These are phyloP conservation scores for Salix dunnii DNA, from an alignment of 345 rosid genomes.

Conservation along the genomic window DNA sequence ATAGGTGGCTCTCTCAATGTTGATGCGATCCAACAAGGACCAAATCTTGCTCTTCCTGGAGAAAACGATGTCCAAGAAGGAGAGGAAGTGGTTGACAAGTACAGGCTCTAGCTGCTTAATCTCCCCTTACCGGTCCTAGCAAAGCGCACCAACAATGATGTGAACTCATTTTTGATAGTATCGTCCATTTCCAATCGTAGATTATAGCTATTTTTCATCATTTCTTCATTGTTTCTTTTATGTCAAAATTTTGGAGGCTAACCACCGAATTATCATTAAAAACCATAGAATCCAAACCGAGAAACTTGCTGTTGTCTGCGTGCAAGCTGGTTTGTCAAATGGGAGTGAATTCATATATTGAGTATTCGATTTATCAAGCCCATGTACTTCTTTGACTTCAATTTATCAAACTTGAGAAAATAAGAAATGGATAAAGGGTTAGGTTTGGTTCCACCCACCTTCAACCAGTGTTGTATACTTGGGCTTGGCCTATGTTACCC, in stretches of 20 bases:
- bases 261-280: background rate
- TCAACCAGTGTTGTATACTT: too few relatives aligned
- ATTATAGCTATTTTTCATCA: background rate
- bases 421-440: too few relatives aligned
- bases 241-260: background rate
- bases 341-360: background rate
- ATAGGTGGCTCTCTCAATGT: constrained; percentile 4
- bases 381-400: too few relatives aligned
- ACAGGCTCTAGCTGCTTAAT: constrained; percentile 23
- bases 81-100: background rate
- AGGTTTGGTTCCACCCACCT: too few relatives aligned
- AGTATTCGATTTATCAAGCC: too few relatives aligned
- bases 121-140: constrained; percentile 34
- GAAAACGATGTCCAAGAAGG: background rate
- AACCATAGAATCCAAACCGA: background rate
- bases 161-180: constrained; percentile 5
- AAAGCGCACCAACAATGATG: constrained; percentile 17
- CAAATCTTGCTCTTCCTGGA: background rate
- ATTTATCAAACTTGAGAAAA: too few relatives aligned
- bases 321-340: background rate
- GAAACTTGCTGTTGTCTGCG: background rate
- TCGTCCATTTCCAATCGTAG: too few relatives aligned
- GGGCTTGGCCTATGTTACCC: too few relatives aligned
- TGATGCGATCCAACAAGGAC: too few relatives aligned
- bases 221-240: background rate